phyloP scores from a whole-genome alignment of 140 eudicot genomes.

The Senecio squalidus region DNA sequence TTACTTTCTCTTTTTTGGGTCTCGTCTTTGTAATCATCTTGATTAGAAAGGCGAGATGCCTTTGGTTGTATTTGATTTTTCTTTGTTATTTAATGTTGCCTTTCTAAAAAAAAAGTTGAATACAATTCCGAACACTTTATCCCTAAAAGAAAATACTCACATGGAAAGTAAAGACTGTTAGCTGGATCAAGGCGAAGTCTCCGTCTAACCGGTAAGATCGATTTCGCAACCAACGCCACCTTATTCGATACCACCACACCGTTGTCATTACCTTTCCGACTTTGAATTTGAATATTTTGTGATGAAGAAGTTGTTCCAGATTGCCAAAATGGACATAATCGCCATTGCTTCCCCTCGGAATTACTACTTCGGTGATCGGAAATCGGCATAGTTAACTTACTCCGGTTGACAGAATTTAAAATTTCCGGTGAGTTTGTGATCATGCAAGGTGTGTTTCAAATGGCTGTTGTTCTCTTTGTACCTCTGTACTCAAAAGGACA shows the following conservation, averaged over 20 bases:
- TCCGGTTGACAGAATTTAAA: conserved; percentile 7
- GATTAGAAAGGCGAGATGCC: no score
- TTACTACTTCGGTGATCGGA: conserved; percentile 27
- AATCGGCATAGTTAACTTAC: conserved; percentile 39
- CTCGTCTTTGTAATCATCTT: no score
- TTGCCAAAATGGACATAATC: conserved; percentile 70
- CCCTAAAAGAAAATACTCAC: conserved; percentile 56
- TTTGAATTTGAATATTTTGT: conserved; percentile 39
- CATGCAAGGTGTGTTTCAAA: no score
- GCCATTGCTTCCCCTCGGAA: conserved; percentile 51
- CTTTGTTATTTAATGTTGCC: no score
- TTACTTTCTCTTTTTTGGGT: no score
- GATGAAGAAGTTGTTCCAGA: conserved; percentile 50
- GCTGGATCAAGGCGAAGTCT: conserved; percentile 89
- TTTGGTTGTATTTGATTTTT: no score
- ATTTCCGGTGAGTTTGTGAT: conserved; percentile 6
- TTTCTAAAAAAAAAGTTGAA: no score
- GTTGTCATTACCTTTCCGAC: conserved; percentile 22
- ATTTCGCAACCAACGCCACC: conserved; percentile 58
- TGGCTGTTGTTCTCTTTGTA: no score
- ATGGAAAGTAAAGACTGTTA: conserved; percentile 71
- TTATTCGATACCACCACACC: conserved; percentile 25
- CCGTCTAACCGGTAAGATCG: conserved; percentile 61
- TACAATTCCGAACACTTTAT: no score
- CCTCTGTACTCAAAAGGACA: no score